phyloP scores from a whole-genome alignment of 2,329 filamentous ascomycete genomes.

The Pseudogymnoascus sp. region DNA sequence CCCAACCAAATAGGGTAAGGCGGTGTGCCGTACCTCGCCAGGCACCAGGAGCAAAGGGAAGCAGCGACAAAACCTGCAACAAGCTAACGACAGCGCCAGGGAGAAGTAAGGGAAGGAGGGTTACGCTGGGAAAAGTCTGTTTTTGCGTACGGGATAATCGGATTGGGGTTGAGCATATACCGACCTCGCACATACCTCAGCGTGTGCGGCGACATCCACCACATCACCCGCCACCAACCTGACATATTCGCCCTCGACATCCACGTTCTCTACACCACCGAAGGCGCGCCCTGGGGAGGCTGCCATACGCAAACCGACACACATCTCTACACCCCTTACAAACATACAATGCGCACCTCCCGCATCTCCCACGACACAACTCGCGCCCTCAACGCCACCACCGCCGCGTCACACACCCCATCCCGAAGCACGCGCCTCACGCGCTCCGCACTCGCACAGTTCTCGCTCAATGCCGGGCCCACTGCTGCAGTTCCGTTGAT shows the following conservation, averaged over 20 bases:
- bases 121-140: not conserved
- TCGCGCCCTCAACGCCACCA: constrained; percentile 44
- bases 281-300: not conserved
- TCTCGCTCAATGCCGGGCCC: constrained; percentile 29
- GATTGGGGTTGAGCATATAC: not conserved
- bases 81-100: too few species aligned
- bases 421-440: constrained; percentile 39
- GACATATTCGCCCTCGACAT: not conserved
- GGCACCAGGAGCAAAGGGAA: not conserved
- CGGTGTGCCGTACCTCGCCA: not conserved
- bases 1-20: not conserved
- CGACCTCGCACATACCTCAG: not conserved
- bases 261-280: not conserved
- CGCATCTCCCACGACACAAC: constrained; percentile 50
- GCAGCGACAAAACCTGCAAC: not conserved
- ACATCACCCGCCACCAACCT: not conserved
- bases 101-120: not conserved
- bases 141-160: not conserved
- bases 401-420: constrained; percentile 25
- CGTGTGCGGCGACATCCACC: not conserved
- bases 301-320: not conserved
- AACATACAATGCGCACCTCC: constrained; percentile 37
- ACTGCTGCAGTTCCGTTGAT: constrained; percentile 17
- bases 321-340: not conserved
- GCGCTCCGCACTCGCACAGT: constrained; percentile 41